These are phyloP conservation scores for Candida tunisiensis DNA, from an alignment of 1,139 yeast genomes.

Conservation along the genomic window DNA sequence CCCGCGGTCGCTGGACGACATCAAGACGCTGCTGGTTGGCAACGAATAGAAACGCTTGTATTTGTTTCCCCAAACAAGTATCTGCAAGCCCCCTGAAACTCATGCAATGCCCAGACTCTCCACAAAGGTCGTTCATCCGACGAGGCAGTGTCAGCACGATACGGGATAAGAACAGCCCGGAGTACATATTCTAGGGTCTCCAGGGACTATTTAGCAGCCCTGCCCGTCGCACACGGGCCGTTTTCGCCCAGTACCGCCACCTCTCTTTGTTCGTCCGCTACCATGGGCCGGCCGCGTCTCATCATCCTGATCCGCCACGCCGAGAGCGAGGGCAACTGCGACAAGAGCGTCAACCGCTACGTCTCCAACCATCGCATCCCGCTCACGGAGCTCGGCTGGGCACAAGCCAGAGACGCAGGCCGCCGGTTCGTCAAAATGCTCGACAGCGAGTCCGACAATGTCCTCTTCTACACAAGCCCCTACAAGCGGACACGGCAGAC, in stretches of 20 bases:
- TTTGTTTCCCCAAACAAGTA: no score
- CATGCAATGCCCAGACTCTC: no score
- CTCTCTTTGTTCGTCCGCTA: no score
- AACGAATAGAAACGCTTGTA: constrained; percentile 5
- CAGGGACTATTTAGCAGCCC: no score
- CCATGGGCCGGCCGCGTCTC: constrained; percentile 29
- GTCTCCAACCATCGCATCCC: constrained; percentile 69
- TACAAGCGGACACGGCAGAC: constrained; percentile 73
- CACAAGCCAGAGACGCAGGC: constrained; percentile 52
- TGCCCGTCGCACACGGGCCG: no score
- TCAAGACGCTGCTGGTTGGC: constrained; percentile 13
- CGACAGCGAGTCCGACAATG: constrained; percentile 30
- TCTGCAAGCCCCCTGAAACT: no score
- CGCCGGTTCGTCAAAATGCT: constrained; percentile 34
- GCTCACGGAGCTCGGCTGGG: constrained; percentile 50
- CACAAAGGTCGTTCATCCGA: no score
- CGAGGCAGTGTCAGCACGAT: no score
- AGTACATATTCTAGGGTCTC: no score
- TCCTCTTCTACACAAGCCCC: constrained; percentile 67
- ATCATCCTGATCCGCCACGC: constrained; percentile 78
- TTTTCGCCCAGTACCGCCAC: no score
- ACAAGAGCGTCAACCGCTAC: constrained; percentile 57
- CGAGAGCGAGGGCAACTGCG: constrained; percentile 76
- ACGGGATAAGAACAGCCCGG: no score
- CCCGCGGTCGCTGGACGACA: constrained; percentile 14